Evolutionary conservation across 495 filamentous ascomycete species (phyloP), one percentile per base, ranked within the genome.

Genomic region (Evernia prunastri): DNA sequence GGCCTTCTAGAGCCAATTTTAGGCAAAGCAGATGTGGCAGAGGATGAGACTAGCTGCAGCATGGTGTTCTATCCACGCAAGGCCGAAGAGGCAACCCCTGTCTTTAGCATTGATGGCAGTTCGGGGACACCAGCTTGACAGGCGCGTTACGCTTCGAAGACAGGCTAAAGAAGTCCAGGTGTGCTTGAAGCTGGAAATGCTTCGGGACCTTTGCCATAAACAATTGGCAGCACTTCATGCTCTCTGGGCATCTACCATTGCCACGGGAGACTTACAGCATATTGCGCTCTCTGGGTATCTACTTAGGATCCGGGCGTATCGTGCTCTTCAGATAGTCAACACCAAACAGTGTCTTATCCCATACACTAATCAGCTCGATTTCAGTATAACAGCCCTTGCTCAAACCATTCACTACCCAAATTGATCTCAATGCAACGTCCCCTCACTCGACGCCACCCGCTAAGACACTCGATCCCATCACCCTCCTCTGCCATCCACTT

Each of bases 331-430:
- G 11, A 23, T 5, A 11, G 8, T 20, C 20, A 20, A 45, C 20
- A 45, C 3, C 20, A 45, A n/a, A 45, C 42, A 45, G 42, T 20
- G 20, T 23, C 42, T 45, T n/a, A 9, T 45, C 20, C 20, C 42
- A 45, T 20, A 5, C 42, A 10, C 42, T 23, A 23, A 45, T 45
- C 5, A 23, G 23, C 20, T 45, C 23, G 7, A 23, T 45, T 20
- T 45, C 42, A 23, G n/a, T 56, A 2, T n/a, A 75, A 40, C 36
- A 63, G 27, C 2, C 72, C 68, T 36, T 70, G 68, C 61, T 70
- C 72, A 29, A 71, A 49, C n/a, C n/a, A n/a, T n/a, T n/a, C n/a
- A n/a, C n/a, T n/a, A n/a, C n/a, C n/a, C n/a, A n/a, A n/a, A n/a
- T n/a, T n/a, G n/a, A n/a, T n/a, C n/a, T n/a, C n/a, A n/a, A n/a